Evolutionary conservation across 345 rosid genomes (phyloP), one percentile per base, ranked within the genome.

Genomic region (Erucastrum elatum): DNA sequence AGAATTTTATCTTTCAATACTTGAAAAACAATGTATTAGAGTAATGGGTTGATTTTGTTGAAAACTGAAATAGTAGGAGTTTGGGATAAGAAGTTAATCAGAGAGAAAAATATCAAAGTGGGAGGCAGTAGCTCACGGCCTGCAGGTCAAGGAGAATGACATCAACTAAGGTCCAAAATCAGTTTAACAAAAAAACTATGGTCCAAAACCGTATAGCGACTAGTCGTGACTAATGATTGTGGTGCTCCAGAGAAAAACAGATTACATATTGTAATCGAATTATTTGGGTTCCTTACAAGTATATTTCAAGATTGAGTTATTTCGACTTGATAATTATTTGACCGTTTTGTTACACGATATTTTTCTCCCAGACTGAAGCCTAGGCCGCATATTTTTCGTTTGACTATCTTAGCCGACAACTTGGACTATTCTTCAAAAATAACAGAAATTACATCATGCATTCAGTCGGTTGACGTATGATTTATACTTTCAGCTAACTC

Each of bases 401-500:
- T 70, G 74, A 55, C 49, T 16, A 16, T 17, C 64, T 70, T 21
- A 39, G 29, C 41, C 75, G 67, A 39, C 0, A 60, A 60, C 39
- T n/a, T 72, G 11, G 75, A 72, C 41, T 58, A 12, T 10, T 70
- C 31, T 70, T 31, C 46, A 1, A 55, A 51, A 31, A 15, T 5
- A 15, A 53, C 0, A 13, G 56, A 53, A 6, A 49, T 53, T 10
- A 10, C 10, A 31, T 37, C 4, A 46, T 49, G 17, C 55, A 49
- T 53, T 16, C 59, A 53, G 25, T 6, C 26, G 16, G 37, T 2
- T 25, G 87, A 0, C 86, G 81, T 33, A 84, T 59, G 0, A 8
- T 5, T 9, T 17, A 35, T 65, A 65, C 3, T 31, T 33, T 65
- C 69, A 35, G 27, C 5, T 44, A 8, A 16, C 17, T 65, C 31